Evolutionary conservation across 202 grass and related monocot genomes (phyloP), one percentile per base, ranked within the genome.

Genomic region (Zizania palustris): DNA sequence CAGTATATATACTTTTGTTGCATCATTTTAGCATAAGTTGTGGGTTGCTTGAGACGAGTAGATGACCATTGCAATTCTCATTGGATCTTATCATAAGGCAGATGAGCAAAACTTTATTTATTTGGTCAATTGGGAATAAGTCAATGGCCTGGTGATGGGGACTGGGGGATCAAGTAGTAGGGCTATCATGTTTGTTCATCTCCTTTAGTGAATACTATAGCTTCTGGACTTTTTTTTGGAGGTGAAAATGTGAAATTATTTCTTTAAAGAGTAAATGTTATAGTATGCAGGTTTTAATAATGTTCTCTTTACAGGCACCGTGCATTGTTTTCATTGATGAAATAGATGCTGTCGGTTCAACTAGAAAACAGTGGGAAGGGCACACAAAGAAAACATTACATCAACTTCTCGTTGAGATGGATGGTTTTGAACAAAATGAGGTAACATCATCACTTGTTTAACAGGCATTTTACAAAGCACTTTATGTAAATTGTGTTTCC

Each of bases 251-350:
- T 45, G 15, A 57, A 19, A 39, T 6, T 1, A 20, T 6, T 3
- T 41, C 36, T 44, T 73, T 33, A 34, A 66, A 4, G 42, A 50
- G 2, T 28, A 49, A 57, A 44, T 77, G 56, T 42, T 11, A 0
- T 19, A 37, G 55, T 61, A 39, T 45, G 21, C 7, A 78, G 12
- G 11, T 62, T 78, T 79, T 63, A 63, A 45, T 15, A 35, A 33
- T 43, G 60, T 44, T 10, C 43, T 62, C 19, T 72, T 81, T 69
- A 63, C 83, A 99, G 96, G 96, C 96, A 54, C 96, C 96, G 67
- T 99, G 96, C 79, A 99, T 99, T 80, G 88, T 99, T 78, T 99
- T 99, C 85, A 96, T 99, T 92, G 96, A 99, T 85, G 96, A 99
- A 90, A 93, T 99, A 93, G 96, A 99, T 84, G 96, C 96, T 11